A percentile compares a stretch with the other conserved stretches of the same genome.
Conservation (phyloP, 23 red algal species). For the Gracilaria gracilis region DNA sequence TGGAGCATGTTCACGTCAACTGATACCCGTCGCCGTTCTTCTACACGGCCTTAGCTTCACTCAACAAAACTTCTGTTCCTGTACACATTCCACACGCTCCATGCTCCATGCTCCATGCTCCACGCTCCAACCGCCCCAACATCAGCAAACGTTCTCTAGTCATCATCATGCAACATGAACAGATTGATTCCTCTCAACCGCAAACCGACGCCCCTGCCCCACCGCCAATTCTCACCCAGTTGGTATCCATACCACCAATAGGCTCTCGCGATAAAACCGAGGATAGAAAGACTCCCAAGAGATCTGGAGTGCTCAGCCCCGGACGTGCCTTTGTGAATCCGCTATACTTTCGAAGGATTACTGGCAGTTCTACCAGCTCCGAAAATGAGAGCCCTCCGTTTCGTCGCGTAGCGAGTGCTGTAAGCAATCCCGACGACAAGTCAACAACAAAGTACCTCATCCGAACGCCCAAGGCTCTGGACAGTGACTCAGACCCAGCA, state of each 20-base stretch:
- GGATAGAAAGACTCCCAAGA: conserved; percentile 6
- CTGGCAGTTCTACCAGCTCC: neutral
- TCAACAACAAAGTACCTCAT: conserved; percentile 24
- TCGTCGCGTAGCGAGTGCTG: conserved; percentile 33
- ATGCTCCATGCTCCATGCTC: too few relatives aligned
- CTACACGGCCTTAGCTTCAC: neutral
- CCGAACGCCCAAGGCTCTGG: conserved; percentile 31
- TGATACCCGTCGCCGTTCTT: neutral
- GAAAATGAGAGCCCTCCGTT: conserved; percentile 10
- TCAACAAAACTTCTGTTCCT: neutral
- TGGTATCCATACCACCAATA: conserved; percentile 15
- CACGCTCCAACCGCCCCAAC: too few relatives aligned
- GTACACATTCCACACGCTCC: neutral
- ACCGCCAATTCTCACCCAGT: neutral
- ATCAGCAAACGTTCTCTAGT: neutral
- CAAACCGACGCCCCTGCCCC: neutral
- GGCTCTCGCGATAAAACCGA: conserved; percentile 5
- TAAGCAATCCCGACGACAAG: conserved; percentile 34
- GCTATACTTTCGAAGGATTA: neutral
- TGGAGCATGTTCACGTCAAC: neutral
- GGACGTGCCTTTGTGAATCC: conserved; percentile 3
- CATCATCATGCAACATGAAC: neutral
- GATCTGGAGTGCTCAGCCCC: neutral
- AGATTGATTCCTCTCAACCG: neutral
- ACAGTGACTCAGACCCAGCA: conserved; percentile 32